Evolutionary conservation across 176 grass and related monocot species (phyloP).

Genomic region (Secale cereale): DNA sequence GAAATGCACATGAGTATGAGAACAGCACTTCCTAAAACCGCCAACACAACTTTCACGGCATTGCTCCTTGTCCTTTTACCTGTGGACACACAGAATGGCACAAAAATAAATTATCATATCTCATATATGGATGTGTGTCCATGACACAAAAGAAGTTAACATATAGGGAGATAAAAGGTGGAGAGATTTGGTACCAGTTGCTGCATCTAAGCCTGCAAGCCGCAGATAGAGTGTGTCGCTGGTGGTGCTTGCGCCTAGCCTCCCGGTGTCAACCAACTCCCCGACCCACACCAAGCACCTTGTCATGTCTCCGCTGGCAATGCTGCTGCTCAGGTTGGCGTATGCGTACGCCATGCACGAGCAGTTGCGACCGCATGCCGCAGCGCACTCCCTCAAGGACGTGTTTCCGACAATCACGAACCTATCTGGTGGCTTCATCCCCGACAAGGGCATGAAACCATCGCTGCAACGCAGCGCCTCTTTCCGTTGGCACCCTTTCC

Average conservation of each 20-base stretch:
- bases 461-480: background rate
- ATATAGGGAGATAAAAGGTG: too few species aligned
- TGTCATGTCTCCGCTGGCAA: background rate
- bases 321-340: background rate
- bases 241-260: background rate
- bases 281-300: slow-evolving; percentile 30
- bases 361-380: background rate
- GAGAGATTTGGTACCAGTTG: background rate
- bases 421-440: background rate
- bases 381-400: background rate
- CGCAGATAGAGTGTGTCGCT: slow-evolving; percentile 34
- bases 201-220: background rate
- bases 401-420: background rate
- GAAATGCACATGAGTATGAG: background rate
- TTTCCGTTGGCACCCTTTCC: background rate
- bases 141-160: too few species aligned
- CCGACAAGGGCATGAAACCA: background rate
- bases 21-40: background rate
- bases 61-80: background rate
- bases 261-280: slow-evolving; percentile 35
- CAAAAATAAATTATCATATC: too few species aligned
- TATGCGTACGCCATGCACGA: background rate
- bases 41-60: background rate
- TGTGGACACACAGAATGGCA: background rate
- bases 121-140: too few species aligned